phyloP scores from a whole-genome alignment of 768 basidiomycete genomes.

The Rhodosporidiobolus sp. region DNA sequence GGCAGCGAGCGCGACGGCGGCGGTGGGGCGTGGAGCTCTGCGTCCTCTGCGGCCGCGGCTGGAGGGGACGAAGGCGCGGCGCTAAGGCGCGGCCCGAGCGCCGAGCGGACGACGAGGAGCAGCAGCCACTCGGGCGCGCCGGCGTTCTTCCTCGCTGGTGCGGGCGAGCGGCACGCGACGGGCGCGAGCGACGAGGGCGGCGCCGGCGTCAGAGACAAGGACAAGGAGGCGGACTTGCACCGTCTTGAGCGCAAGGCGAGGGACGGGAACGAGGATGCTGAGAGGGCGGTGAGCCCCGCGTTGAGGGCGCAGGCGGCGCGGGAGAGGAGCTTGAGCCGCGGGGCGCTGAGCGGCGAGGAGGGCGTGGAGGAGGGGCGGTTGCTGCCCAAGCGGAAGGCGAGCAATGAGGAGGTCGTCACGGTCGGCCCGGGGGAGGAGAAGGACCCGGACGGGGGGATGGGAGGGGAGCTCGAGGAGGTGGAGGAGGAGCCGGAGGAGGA shows the following conservation, averaged over 20 bases:
- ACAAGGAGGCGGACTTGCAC: slow-evolving; percentile 37
- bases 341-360: neutral
- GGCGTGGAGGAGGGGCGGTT: neutral
- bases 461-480: slow-evolving; percentile 12
- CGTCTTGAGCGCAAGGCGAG: slow-evolving; percentile 19
- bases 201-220: too few species aligned
- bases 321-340: neutral
- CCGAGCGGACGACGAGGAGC: neutral
- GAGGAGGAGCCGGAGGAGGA: slow-evolving; percentile 13
- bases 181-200: too few species aligned
- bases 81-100: neutral
- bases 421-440: slow-evolving; percentile 4
- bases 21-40: neutral
- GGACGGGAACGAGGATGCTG: slow-evolving; percentile 26
- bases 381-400: neutral
- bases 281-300: slow-evolving; percentile 25
- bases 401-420: slow-evolving; percentile 16
- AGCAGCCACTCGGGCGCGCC: neutral
- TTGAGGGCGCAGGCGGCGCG: slow-evolving; percentile 9
- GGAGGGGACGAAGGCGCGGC: neutral
- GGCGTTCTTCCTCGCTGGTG: neutral
- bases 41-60: neutral
- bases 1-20: slow-evolving; percentile 19
- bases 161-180: too few species aligned
- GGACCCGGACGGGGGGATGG: neutral